Conservation (phyloP, 1,139 yeast genomes). For the Saccharomyces hybrid region DNA sequence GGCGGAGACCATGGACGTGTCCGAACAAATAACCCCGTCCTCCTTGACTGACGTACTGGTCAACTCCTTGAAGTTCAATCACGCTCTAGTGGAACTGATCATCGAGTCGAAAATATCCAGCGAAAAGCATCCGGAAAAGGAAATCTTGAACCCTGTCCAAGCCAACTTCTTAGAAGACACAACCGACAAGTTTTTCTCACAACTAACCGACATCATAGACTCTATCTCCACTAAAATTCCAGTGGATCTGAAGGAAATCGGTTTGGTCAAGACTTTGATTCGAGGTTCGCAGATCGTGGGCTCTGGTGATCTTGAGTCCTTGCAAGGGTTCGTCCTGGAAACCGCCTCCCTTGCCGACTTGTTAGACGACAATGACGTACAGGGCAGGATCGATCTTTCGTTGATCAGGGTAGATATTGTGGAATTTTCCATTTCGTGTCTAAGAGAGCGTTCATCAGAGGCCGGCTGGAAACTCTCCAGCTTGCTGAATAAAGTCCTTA, state of each 20-base stretch:
- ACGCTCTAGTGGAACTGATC: constrained; percentile 17
- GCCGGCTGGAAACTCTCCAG: constrained; percentile 22
- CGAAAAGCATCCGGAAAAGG: constrained; percentile 3
- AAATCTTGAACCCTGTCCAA: constrained; percentile 16
- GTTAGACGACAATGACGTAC: constrained; percentile 11
- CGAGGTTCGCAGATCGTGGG: background rate
- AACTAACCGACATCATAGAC: constrained; percentile 14
- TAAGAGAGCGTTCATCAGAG: background rate
- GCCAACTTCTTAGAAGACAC: constrained; percentile 18
- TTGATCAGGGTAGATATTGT: constrained; percentile 11
- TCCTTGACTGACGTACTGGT: constrained; percentile 21
- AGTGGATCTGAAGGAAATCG: background rate
- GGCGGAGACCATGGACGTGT: constrained; percentile 21
- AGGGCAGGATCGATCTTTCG: constrained; percentile 4
- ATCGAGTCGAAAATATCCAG: constrained; percentile 9
- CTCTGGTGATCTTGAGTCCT: background rate
- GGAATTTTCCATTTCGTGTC: constrained; percentile 9
- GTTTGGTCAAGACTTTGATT: background rate
- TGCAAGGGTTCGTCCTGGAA: constrained; percentile 2
- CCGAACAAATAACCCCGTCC: constrained; percentile 23
- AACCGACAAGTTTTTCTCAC: constrained; percentile 12
- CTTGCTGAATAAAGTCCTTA: constrained; percentile 15
- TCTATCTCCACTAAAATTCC: constrained; percentile 3
- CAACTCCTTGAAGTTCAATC: constrained; percentile 18
- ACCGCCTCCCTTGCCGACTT: constrained; percentile 8